Conservation (phyloP, 345 rosid genomes). For the Gossypium mustelinum region DNA sequence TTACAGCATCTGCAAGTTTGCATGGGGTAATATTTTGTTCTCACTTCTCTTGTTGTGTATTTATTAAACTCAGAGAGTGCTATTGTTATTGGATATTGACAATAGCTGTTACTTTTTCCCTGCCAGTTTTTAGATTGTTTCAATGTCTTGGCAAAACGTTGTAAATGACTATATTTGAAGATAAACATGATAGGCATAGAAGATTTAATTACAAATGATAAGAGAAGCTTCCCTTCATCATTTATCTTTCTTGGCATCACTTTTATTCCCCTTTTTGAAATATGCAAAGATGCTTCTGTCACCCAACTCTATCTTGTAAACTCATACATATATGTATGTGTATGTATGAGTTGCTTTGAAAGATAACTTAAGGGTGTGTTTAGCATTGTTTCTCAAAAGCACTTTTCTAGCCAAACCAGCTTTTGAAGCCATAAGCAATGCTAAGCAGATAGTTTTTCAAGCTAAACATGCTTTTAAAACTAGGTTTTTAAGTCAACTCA, state of each 20-base stretch:
- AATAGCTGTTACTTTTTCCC: background rate
- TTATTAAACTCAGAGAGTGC: background rate
- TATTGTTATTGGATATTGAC: background rate
- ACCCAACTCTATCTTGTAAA: background rate
- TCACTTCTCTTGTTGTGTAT: conserved; percentile 7
- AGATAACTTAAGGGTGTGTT: background rate
- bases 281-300: background rate
- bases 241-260: background rate
- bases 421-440: no score
- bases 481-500: no score
- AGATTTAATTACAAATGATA: background rate
- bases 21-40: conserved; percentile 67
- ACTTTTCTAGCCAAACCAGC: no score
- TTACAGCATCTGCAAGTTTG: conserved; percentile 85
- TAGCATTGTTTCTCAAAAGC: no score
- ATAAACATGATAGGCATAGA: conserved; percentile 6
- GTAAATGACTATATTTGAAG: background rate
- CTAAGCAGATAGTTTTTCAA: no score
- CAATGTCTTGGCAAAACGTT: background rate
- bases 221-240: background rate
- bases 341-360: background rate
- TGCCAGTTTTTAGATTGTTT: background rate
- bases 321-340: background rate
- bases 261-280: background rate
- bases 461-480: no score